These are phyloP conservation scores for Fistulinella prunicolor DNA, from an alignment of 768 basidiomycete genomes.

Conservation along the genomic window DNA sequence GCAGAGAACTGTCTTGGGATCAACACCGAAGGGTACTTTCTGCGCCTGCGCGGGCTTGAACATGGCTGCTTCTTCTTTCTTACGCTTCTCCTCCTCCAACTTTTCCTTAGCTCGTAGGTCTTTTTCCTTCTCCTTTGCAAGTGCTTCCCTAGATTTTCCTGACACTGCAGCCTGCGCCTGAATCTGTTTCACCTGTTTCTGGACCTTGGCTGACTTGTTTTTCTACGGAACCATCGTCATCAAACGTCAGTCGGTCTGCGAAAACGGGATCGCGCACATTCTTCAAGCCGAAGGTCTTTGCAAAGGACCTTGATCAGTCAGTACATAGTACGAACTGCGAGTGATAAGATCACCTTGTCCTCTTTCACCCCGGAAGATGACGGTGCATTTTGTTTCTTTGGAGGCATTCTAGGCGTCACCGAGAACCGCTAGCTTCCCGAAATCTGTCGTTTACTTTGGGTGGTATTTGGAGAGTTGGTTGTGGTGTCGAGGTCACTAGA, in stretches of 20 bases:
- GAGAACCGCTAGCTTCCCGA: background rate
- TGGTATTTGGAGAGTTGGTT: background rate
- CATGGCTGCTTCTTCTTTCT: slow-evolving; percentile 81
- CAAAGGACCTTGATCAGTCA: slow-evolving; percentile 29
- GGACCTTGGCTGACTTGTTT: slow-evolving; percentile 93
- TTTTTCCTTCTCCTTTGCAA: slow-evolving; percentile 88
- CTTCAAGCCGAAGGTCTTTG: slow-evolving; percentile 85
- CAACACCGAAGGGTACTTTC: slow-evolving; percentile 92
- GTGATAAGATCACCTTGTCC: slow-evolving; percentile 60
- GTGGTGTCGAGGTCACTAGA: too few species aligned
- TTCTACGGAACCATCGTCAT: slow-evolving; percentile 49
- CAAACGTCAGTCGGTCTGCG: slow-evolving; percentile 5
- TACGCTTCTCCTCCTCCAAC: slow-evolving; percentile 76
- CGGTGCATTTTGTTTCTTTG: slow-evolving; percentile 65
- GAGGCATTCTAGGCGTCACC: slow-evolving; percentile 53
- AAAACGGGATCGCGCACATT: slow-evolving; percentile 52
- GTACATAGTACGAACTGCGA: slow-evolving; percentile 11
- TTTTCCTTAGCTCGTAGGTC: slow-evolving; percentile 72
- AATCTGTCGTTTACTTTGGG: background rate
- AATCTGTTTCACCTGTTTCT: slow-evolving; percentile 77
- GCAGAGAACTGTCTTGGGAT: slow-evolving; percentile 94
- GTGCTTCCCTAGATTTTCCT: slow-evolving; percentile 75
- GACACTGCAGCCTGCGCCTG: slow-evolving; percentile 70
- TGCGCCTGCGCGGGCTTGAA: slow-evolving; percentile 78
- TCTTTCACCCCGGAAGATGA: slow-evolving; percentile 71